These are phyloP conservation scores for Scolecobasidium constrictum DNA, from an alignment of 2,329 filamentous ascomycete genomes.

Conservation along the genomic window DNA sequence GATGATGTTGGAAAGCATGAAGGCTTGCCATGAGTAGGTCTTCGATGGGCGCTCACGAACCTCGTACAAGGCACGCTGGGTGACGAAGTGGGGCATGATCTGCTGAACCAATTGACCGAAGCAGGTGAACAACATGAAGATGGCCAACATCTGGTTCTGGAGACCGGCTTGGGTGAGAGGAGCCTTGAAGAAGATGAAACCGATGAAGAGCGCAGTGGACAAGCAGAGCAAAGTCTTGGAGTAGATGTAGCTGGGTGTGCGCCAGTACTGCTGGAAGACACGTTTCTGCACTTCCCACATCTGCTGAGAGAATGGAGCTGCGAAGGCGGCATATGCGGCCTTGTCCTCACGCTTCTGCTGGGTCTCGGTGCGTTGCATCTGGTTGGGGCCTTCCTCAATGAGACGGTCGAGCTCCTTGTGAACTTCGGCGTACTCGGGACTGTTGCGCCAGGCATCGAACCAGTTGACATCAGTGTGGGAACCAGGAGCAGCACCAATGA, in stretches of 20 bases:
- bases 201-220: conserved; percentile 59
- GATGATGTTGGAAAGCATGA: conserved; percentile 72
- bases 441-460: conserved; percentile 37
- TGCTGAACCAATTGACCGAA: conserved; percentile 72
- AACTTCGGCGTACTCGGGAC: conserved; percentile 32
- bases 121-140: conserved; percentile 72
- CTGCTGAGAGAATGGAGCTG: conserved; percentile 61
- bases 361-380: conserved; percentile 26
- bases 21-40: conserved; percentile 75
- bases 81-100: conserved; percentile 78
- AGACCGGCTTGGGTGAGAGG: conserved; percentile 64
- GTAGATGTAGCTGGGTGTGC: conserved; percentile 80
- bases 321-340: conserved; percentile 63
- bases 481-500: conserved; percentile 42
- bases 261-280: conserved; percentile 88
- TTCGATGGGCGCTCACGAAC: conserved; percentile 76
- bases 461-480: conserved; percentile 40
- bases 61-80: conserved; percentile 72
- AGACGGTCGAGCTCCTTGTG: conserved; percentile 36
- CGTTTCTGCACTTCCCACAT: conserved; percentile 57
- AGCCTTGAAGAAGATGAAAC: conserved; percentile 67
- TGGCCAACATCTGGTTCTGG: conserved; percentile 77
- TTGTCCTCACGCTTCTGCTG: conserved; percentile 37
- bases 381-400: conserved; percentile 25
- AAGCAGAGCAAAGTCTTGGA: conserved; percentile 62